These are phyloP conservation scores for Erodium moschatum DNA, from an alignment of 441 rosid genomes.

Conservation along the genomic window DNA sequence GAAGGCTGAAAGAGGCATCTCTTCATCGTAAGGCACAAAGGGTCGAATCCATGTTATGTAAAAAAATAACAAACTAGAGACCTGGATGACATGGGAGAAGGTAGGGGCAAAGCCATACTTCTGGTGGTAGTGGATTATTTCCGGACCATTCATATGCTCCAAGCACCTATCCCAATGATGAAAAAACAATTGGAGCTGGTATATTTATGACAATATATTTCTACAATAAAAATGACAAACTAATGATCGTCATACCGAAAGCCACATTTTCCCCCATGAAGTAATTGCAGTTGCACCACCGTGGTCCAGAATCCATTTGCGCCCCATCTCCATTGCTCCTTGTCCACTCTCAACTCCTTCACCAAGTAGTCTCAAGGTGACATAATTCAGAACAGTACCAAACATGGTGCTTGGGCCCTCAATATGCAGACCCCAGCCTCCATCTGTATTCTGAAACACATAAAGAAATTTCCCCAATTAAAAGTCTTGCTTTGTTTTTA, in stretches of 20 bases:
- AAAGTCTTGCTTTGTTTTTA: too few species aligned
- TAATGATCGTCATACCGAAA: conserved; percentile 39
- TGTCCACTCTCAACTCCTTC: conserved; percentile 64
- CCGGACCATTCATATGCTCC: conserved; percentile 92
- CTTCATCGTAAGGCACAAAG: too few species aligned
- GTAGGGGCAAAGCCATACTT: conserved; percentile 87
- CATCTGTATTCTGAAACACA: conserved; percentile 66
- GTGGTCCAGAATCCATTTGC: conserved; percentile 68
- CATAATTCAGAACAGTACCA: conserved; percentile 62
- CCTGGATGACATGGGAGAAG: conserved; percentile 74
- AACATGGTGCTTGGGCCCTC: conserved; percentile 89
- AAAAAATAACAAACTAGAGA: conserved; percentile 14
- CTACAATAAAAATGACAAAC: too few species aligned
- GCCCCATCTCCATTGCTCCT: conserved; percentile 62
- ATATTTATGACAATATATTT: too few species aligned
- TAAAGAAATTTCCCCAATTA: too few species aligned
- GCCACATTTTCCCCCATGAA: conserved; percentile 96
- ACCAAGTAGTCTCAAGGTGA: conserved; percentile 69
- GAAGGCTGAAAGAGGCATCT: neutral
- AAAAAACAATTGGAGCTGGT: neutral
- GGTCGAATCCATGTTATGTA: too few species aligned
- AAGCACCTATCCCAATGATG: conserved; percentile 47
- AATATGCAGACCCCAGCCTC: conserved; percentile 93
- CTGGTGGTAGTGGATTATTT: conserved; percentile 83
- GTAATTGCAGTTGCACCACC: conserved; percentile 75